Evolutionary conservation across 2,329 filamentous ascomycete genomes (phyloP), one percentile per base, ranked within the genome.

Genomic region (Penicillium paneum): DNA sequence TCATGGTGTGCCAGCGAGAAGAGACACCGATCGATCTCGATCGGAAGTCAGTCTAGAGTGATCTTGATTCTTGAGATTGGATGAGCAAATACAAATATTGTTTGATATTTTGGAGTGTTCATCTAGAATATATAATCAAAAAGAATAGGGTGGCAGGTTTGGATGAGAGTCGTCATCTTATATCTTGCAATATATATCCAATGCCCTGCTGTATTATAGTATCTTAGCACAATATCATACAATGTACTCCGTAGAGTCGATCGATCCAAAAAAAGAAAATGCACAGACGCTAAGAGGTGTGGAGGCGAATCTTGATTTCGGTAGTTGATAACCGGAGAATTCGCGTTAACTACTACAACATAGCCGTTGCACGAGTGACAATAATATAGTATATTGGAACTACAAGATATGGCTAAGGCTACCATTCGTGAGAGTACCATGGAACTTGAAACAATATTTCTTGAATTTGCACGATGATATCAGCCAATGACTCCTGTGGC

Each of bases 401-500:
- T 24, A 24, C 21, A 24, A 24, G 21, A 24, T 24, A 24, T 24
- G n/a, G n/a, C n/a, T 5, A 24, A 36, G 12, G 10, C 34, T 35
- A 31, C 13, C 3, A 39, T 32, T 32, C 32, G 7, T n/a, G 26
- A 24, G 7, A 13, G 10, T n/a, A 38, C 1, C 12, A 24, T 19
- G 12, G 32, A 17, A 12, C 21, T 4, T 10, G 4, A 5, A 19
- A 10, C 1, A 7, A 5, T 11, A 28, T 28, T 29, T 13, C 39
- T 19, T 48, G 36, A 41, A 41, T 41, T 48, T 6, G 8, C 15
- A 15, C 8, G 15, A 40, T 43, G 31, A 54, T 49, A 36, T 43
- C 51, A 38, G 51, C 15, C 29, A 50, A 62, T 64, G 59, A 64
- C 56, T 57, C 56, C 56, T 58, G 62, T 64, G 62, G 62, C 62